Evolutionary conservation across 331 rosid genomes (phyloP).

Genomic region (Prunus yedoensis): DNA sequence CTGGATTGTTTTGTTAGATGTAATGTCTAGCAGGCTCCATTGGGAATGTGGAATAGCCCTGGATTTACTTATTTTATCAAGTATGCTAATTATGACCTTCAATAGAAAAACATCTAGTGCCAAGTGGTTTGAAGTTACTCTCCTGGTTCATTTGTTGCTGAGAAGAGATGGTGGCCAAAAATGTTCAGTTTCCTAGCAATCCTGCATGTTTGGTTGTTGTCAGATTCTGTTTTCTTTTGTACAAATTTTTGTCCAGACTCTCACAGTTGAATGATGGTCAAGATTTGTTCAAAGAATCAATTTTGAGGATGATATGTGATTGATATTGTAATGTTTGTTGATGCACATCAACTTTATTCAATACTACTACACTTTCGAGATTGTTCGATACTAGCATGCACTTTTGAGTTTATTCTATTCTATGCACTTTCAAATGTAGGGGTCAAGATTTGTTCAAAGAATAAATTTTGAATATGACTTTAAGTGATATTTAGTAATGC

Average conservation of each 20-base stretch:
- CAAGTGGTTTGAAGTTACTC: constrained; percentile 6
- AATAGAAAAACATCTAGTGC: constrained; percentile 7
- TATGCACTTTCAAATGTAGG: background rate
- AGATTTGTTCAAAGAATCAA: constrained; percentile 6
- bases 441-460: constrained; percentile 2
- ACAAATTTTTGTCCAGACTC: background rate
- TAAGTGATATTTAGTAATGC: constrained; percentile 6
- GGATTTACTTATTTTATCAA: background rate
- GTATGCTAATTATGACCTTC: background rate
- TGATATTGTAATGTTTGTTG: background rate
- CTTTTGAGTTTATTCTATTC: background rate
- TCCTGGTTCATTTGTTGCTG: constrained; percentile 12
- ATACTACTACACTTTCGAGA: background rate
- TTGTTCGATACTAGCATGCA: too few species aligned
- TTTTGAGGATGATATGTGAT: background rate
- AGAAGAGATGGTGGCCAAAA: constrained; percentile 3
- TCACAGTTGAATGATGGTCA: background rate
- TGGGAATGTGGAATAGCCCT: background rate
- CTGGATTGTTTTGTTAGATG: constrained; percentile 9
- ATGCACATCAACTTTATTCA: background rate
- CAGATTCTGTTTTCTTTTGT: constrained; percentile 13
- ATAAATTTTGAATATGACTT: background rate
- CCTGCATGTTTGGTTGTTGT: background rate
- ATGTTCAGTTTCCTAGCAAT: background rate
- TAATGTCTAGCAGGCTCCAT: constrained; percentile 13